phyloP scores from a whole-genome alignment of 1,284 basidiomycete genomes.

The Xerocomus cyaneibrunnescens region DNA sequence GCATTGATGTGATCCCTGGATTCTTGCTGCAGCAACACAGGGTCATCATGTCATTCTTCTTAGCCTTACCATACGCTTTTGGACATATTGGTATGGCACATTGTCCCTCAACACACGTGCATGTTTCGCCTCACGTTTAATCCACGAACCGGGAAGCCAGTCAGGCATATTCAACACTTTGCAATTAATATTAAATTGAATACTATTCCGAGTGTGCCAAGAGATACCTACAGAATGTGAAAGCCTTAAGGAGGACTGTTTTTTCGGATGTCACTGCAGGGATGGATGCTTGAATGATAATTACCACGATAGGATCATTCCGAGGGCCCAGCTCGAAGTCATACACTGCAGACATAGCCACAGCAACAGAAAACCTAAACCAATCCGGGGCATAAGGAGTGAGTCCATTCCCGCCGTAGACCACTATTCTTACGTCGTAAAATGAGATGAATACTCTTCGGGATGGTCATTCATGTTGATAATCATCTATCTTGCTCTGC shows the following conservation, averaged over 20 bases:
- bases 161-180: background rate
- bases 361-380: conserved; percentile 13
- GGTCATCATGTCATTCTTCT: too few species aligned
- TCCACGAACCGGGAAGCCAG: background rate
- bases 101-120: conserved; percentile 5
- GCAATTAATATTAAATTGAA: background rate
- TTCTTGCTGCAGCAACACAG: too few species aligned
- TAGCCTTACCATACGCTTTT: conserved; percentile 13
- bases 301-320: conserved; percentile 15
- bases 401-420: background rate
- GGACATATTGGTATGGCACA: conserved; percentile 10
- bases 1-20: too few species aligned
- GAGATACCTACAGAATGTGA: conserved; percentile 17
- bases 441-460: conserved; percentile 2
- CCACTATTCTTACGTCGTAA: conserved; percentile 4
- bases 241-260: conserved; percentile 1
- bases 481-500: conserved; percentile 8
- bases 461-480: conserved; percentile 4
- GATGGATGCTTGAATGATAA: background rate
- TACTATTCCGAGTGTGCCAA: too few species aligned
- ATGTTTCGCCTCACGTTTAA: background rate
- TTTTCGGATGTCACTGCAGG: background rate
- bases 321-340: conserved; percentile 14
- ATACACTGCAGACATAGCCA: conserved; percentile 15
- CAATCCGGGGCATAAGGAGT: background rate